phyloP scores from a whole-genome alignment of 257 asterid species.

The Penstemon eatonii region DNA sequence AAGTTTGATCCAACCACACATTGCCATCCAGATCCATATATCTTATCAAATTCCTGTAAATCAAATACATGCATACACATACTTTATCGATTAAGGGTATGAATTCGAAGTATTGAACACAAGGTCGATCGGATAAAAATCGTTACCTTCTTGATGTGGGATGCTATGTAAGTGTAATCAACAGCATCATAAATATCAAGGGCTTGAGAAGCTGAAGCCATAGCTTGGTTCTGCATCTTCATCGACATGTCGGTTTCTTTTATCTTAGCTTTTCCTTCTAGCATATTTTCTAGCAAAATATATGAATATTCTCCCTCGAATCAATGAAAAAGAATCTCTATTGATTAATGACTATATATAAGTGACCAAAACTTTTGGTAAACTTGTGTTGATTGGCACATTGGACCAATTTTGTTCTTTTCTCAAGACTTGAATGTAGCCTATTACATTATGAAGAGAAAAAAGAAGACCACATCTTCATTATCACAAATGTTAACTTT shows the following conservation, averaged over 20 bases:
- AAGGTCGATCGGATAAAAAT: neutral
- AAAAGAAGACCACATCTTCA: no score
- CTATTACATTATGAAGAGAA: no score
- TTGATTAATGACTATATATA: no score
- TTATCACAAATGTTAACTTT: no score
- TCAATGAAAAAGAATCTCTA: no score
- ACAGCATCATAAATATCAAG: slow-evolving; percentile 16
- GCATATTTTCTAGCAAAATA: neutral
- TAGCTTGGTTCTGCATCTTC: slow-evolving; percentile 18
- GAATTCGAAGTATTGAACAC: neutral
- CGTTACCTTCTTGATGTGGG: slow-evolving; percentile 14
- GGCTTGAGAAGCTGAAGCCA: slow-evolving; percentile 20
- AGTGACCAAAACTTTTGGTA: no score
- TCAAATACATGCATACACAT: neutral
- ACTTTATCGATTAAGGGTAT: neutral
- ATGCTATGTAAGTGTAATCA: slow-evolving; percentile 3
- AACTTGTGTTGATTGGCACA: no score
- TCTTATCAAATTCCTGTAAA: slow-evolving; percentile 37
- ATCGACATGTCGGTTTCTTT: slow-evolving; percentile 9
- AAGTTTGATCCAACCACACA: slow-evolving; percentile 40
- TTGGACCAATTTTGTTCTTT: no score
- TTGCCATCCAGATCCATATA: slow-evolving; percentile 41
- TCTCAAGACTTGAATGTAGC: no score
- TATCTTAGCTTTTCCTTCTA: slow-evolving; percentile 12
- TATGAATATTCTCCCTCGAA: no score